Conservation (phyloP, 2,329 filamentous ascomycete species). For the Thyridium curvatum region DNA sequence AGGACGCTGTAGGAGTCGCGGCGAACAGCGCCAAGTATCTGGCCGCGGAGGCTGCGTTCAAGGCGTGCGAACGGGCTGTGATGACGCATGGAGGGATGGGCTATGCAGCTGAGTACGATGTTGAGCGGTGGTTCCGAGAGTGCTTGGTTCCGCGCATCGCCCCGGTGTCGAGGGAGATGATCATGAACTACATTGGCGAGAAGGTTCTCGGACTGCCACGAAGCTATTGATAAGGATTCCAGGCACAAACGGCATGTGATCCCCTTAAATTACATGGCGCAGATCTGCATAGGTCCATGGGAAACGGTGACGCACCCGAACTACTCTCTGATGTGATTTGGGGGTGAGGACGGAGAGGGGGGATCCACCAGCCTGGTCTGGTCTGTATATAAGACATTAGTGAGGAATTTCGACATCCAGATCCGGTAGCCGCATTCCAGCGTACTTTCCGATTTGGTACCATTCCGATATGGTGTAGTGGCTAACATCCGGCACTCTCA, state of each 20-base stretch:
- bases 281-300: no score
- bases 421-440: no score
- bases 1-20: constrained; percentile 54
- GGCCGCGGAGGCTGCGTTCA: constrained; percentile 58
- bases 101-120: constrained; percentile 58
- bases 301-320: no score
- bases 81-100: constrained; percentile 58
- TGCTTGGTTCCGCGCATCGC: constrained; percentile 59
- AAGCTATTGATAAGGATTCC: constrained; percentile 46
- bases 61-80: constrained; percentile 54
- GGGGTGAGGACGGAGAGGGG: no score
- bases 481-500: constrained; percentile 4
- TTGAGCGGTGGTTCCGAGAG: constrained; percentile 60
- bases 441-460: no score
- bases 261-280: no score
- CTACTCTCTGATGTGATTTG: no score
- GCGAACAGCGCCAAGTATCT: constrained; percentile 68
- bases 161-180: constrained; percentile 66
- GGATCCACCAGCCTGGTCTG: no score
- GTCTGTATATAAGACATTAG: no score
- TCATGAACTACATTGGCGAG: constrained; percentile 66
- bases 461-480: constrained; percentile 6
- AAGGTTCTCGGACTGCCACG: constrained; percentile 60
- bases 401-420: no score
- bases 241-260: no score